These are phyloP conservation scores for Acacia crassicarpa DNA, from an alignment of 306 rosid species.

Conservation along the genomic window DNA sequence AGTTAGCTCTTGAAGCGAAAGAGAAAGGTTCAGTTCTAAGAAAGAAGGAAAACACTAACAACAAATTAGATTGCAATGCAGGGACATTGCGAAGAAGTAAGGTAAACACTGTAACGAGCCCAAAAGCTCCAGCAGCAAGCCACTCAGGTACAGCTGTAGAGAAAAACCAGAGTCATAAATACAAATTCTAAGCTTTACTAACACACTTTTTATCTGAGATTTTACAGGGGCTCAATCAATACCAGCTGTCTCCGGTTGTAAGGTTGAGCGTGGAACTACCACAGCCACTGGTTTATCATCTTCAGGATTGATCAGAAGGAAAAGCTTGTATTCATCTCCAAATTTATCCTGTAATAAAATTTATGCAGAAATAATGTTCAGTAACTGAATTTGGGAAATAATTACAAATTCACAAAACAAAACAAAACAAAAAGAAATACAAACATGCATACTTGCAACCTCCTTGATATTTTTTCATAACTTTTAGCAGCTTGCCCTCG, in stretches of 20 bases:
- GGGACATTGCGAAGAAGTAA: conserved; percentile 92
- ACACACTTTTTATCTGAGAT: not conserved
- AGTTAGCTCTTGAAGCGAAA: not conserved
- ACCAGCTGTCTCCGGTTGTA: conserved; percentile 95
- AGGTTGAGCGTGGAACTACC: conserved; percentile 82
- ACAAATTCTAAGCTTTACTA: conserved; percentile 17
- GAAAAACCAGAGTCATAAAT: conserved; percentile 20
- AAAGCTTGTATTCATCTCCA: conserved; percentile 82
- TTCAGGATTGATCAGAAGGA: conserved; percentile 92
- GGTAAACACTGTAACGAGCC: conserved; percentile 85
- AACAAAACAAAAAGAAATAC: not conserved
- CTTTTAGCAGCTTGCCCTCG: conserved; percentile 87
- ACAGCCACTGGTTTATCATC: conserved; percentile 97
- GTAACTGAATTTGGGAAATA: conserved; percentile 27
- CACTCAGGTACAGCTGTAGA: conserved; percentile 93
- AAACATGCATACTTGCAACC: conserved; percentile 61
- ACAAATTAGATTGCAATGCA: conserved; percentile 76
- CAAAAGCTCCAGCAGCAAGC: conserved; percentile 95
- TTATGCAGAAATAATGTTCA: conserved; percentile 14
- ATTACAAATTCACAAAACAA: conserved; percentile 18
- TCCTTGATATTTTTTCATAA: conserved; percentile 81
- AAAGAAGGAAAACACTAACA: conserved; percentile 52
- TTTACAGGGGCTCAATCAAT: conserved; percentile 25
- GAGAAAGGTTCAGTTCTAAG: not conserved
- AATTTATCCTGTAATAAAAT: conserved; percentile 64